A percentile compares a stretch with the other conserved stretches of the same genome.
Evolutionary conservation across 306 rosid genomes (phyloP).

Genomic region (Cicer pinnatifidum): DNA sequence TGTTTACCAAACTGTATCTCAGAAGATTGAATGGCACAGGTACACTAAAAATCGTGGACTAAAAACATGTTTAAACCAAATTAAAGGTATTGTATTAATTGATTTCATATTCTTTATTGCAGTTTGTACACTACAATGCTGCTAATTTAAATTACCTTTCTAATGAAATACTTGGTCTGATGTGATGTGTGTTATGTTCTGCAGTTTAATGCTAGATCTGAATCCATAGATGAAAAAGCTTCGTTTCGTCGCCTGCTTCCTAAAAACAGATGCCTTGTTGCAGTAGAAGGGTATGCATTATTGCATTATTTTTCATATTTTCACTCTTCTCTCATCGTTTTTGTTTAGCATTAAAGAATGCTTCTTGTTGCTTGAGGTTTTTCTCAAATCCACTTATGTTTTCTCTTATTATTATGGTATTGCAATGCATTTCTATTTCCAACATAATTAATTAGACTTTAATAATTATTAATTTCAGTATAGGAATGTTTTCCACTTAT

Average conservation of each 20-base stretch:
- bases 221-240: conserved; percentile 72
- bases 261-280: conserved; percentile 79
- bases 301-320: conserved; percentile 16
- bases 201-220: conserved; percentile 91
- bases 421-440: not conserved
- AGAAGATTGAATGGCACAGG: too few relatives aligned
- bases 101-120: conserved; percentile 15
- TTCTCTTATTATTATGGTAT: not conserved
- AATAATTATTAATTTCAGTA: not conserved
- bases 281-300: conserved; percentile 71
- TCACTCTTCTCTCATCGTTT: not conserved
- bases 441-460: not conserved
- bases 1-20: too few relatives aligned
- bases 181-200: conserved; percentile 30
- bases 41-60: not conserved
- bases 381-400: not conserved
- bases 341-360: too few relatives aligned
- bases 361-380: too few relatives aligned
- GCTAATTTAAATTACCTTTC: conserved; percentile 6
- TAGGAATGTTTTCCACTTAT: too few relatives aligned
- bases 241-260: conserved; percentile 82
- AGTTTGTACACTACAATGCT: conserved; percentile 11
- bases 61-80: not conserved
- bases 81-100: conserved; percentile 19
- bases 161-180: conserved; percentile 22